Evolutionary conservation across 352 stramenopile species (phyloP), one percentile per base, ranked within the genome.

Genomic region (Nothophytophthora sp.): DNA sequence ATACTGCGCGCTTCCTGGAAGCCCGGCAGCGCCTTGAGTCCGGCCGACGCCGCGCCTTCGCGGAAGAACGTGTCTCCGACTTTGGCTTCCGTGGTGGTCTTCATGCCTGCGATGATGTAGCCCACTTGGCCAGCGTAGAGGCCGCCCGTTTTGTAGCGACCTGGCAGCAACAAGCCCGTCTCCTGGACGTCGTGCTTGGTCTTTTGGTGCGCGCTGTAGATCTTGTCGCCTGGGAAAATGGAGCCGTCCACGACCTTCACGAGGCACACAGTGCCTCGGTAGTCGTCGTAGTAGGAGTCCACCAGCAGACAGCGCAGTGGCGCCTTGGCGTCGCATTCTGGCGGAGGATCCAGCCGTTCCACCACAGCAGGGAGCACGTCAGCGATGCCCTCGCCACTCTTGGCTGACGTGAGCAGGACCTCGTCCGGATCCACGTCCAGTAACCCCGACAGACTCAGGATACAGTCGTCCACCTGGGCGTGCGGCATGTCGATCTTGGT

Each of bases 401-500:
- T 98, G 19, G 96, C 96, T 32, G 93, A 99, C 7, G 96, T 99
- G 25, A 95, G 80, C 37, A 99, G 68, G 23, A 99, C 96, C 1
- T 88, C 67, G 58, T 99, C 96, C 6, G 96, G 92, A 58, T 99
- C 95, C 23, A 98, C 83, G 43, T 96, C 80, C 22, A 95, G 51
- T 24, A 92, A 55, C 23, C 73, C 81, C 29, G 80, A 92, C 3
- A 95, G 49, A 50, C 78, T 91, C 47, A 95, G 54, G 44, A 92
- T 92, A 19, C 68, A 71, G 50, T 95, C 84, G 27, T 95, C 96
- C 3, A 96, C 90, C 63, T 99, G 91, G 4, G 96, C 96, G 29
- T 98, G 92, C 1, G 95, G 90, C 60, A 99, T 88, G 80, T 99
- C 97, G 60, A 99, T 96, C 69, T 99, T 99, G 9, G 97, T 99